Conservation (phyloP, 805 yeast species). For the Monosporozyma solicola region DNA sequence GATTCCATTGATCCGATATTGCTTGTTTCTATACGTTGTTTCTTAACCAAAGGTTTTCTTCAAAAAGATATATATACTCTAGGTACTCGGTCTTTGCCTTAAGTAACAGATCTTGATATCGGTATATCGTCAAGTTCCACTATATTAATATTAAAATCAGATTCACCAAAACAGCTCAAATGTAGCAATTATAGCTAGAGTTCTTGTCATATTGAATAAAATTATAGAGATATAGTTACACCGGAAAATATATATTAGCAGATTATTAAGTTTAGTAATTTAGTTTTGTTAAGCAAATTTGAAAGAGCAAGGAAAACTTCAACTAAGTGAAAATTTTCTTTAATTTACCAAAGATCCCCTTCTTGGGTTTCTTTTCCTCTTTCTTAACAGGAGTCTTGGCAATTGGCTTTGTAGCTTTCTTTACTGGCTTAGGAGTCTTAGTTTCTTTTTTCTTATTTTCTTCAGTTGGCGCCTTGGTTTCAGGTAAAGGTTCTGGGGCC, state of each 20-base stretch:
- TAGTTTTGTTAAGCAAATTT: background rate
- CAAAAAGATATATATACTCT: too few species aligned
- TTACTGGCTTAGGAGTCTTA: conserved; percentile 1
- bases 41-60: too few species aligned
- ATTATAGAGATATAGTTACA: background rate
- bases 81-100: too few species aligned
- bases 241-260: background rate
- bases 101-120: too few species aligned
- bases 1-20: too few species aligned
- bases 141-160: too few species aligned
- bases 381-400: conserved; percentile 3
- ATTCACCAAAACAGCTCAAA: too few species aligned
- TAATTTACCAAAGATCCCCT: conserved; percentile 16
- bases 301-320: background rate
- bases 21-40: too few species aligned
- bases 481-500: background rate
- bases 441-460: conserved; percentile 3
- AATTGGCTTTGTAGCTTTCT: conserved; percentile 5
- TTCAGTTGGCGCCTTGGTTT: background rate
- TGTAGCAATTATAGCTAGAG: background rate
- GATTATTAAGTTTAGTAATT: background rate
- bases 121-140: too few species aligned
- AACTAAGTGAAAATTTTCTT: conserved; percentile 13
- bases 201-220: background rate
- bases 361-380: conserved; percentile 14